These are phyloP conservation scores for Peribolospora baueri DNA, from an alignment of 768 basidiomycete genomes.

Conservation along the genomic window DNA sequence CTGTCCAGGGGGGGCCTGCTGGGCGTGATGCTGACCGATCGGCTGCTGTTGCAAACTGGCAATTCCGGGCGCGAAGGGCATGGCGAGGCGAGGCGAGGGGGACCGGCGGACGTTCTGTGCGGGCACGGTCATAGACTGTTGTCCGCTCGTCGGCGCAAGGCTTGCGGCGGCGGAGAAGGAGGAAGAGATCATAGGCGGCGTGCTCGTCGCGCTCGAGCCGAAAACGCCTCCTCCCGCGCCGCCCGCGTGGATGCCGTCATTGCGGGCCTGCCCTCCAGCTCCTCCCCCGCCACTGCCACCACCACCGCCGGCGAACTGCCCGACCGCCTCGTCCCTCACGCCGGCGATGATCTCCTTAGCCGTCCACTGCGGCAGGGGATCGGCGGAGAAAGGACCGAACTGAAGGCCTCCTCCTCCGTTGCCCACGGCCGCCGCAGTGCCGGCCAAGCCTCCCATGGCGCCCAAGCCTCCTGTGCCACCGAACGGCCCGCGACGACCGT, in stretches of 20 bases:
- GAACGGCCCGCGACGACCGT: constrained; percentile 16
- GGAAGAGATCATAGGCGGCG: no score
- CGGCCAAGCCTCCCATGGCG: constrained; percentile 8
- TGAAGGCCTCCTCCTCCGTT: not conserved
- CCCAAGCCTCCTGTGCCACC: constrained; percentile 9
- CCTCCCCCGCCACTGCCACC: not conserved
- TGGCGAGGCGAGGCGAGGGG: not conserved
- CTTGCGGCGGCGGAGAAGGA: no score
- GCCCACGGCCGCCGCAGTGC: constrained; percentile 2
- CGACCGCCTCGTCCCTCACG: not conserved
- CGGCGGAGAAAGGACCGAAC: constrained; percentile 2
- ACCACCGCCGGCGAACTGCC: constrained; percentile 2
- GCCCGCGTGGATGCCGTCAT: no score
- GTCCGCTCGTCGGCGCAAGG: no score
- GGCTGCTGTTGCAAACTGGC: constrained; percentile 6
- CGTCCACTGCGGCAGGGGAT: not conserved
- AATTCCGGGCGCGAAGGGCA: not conserved
- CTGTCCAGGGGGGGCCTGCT: no score
- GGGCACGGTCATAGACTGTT: no score
- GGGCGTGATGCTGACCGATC: not conserved
- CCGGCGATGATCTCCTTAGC: constrained; percentile 7
- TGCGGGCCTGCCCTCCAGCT: no score
- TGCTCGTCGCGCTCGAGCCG: no score
- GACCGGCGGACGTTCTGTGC: no score
- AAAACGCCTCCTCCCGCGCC: no score